phyloP scores from a whole-genome alignment of 2,329 filamentous ascomycete genomes.

The Lecanoromycetidae sp. region DNA sequence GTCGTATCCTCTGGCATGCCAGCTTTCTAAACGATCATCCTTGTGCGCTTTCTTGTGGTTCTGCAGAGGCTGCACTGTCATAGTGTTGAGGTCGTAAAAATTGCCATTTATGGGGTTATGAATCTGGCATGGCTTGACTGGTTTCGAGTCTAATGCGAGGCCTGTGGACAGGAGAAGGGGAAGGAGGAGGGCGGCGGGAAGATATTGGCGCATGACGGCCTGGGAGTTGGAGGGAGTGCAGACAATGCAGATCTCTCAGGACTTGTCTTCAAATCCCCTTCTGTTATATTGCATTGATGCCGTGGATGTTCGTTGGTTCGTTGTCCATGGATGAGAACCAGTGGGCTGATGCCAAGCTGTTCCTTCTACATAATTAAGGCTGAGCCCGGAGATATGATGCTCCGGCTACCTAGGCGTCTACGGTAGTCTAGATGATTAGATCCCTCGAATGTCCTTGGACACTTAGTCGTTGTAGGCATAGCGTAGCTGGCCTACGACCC shows the following conservation, averaged over 20 bases:
- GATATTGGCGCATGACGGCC: conserved; percentile 27
- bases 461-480: too few species aligned
- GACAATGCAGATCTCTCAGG: not conserved
- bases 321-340: not conserved
- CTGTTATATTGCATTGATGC: not conserved
- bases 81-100: conserved; percentile 51
- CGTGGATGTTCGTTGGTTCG: not conserved
- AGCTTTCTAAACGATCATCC: conserved; percentile 33
- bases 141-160: conserved; percentile 30
- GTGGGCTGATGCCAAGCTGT: not conserved
- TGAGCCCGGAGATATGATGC: too few species aligned
- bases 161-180: conserved; percentile 25
- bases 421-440: too few species aligned
- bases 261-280: not conserved
- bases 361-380: not conserved
- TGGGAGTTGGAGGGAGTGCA: not conserved
- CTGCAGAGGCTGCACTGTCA: conserved; percentile 40
- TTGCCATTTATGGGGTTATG: conserved; percentile 47
- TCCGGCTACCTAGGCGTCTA: too few species aligned
- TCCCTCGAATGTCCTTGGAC: too few species aligned
- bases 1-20: conserved; percentile 38
- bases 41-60: conserved; percentile 30
- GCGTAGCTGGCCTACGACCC: too few species aligned
- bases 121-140: conserved; percentile 48
- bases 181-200: conserved; percentile 23